Conservation (phyloP, 2,329 filamentous ascomycete genomes). For the Anisogramma anomala region DNA sequence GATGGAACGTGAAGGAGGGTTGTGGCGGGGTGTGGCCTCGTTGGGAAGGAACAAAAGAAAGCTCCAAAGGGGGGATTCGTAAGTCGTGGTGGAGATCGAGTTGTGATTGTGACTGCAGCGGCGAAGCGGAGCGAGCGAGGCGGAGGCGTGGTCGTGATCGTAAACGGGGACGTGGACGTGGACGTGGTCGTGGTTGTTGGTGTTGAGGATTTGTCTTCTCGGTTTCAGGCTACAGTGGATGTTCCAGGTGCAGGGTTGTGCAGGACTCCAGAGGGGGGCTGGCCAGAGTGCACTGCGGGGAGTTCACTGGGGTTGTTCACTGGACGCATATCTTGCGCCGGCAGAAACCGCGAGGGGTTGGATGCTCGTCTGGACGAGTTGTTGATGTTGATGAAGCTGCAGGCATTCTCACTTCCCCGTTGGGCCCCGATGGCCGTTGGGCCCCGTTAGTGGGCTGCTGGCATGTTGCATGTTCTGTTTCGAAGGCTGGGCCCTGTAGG, state of each 20-base stretch:
- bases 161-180: not conserved
- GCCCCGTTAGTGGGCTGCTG: no score
- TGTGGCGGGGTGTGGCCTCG: not conserved
- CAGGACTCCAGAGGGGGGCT: no score
- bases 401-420: not conserved
- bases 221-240: constrained; percentile 9
- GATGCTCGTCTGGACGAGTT: constrained; percentile 3
- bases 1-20: constrained; percentile 1
- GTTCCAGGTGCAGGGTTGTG: constrained; percentile 1
- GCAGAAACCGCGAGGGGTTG: not conserved
- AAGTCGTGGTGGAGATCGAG: no score
- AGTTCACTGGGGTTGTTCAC: no score
- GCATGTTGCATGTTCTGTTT: no score
- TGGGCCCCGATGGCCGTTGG: not conserved
- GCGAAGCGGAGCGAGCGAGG: not conserved
- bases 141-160: not conserved
- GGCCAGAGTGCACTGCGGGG: no score
- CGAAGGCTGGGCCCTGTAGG: no score
- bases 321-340: no score
- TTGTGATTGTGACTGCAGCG: no score
- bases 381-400: constrained; percentile 7
- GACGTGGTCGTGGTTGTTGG: not conserved
- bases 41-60: not conserved
- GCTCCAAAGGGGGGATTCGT: not conserved
- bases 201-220: constrained; percentile 4